Evolutionary conservation across 2,329 filamentous ascomycete species (phyloP).

Genomic region (Aspergillus neoniger): DNA sequence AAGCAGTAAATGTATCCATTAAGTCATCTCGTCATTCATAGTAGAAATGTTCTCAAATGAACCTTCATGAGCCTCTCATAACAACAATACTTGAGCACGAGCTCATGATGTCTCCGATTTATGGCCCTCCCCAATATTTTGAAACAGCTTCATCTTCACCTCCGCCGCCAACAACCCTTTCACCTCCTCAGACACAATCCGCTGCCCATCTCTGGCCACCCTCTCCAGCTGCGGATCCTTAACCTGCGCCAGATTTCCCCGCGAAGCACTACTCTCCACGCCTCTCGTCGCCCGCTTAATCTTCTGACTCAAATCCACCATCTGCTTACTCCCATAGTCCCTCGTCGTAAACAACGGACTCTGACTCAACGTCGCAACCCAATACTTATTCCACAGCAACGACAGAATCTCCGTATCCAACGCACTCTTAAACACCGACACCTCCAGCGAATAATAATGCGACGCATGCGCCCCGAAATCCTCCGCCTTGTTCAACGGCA

Average conservation of each 20-base stretch:
- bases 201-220: conserved; percentile 58
- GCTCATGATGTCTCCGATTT: conserved; percentile 19
- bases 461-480: conserved; percentile 93
- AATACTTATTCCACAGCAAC: conserved; percentile 95
- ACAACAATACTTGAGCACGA: not conserved
- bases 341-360: conserved; percentile 88
- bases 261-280: conserved; percentile 36
- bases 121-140: conserved; percentile 38
- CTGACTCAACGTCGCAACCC: conserved; percentile 90
- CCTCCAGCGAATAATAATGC: conserved; percentile 87
- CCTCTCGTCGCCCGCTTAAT: conserved; percentile 64
- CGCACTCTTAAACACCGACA: conserved; percentile 91
- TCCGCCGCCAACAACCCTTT: conserved; percentile 50
- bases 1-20: not conserved
- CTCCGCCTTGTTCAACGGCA: conserved; percentile 89
- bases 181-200: conserved; percentile 59
- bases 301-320: conserved; percentile 82
- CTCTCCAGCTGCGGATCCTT: conserved; percentile 54
- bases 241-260: conserved; percentile 29
- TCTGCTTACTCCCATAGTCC: conserved; percentile 90
- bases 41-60: not conserved
- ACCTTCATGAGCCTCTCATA: not conserved
- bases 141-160: conserved; percentile 55
- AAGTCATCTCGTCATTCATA: conserved; percentile 5
- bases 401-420: conserved; percentile 86